A percentile compares a stretch with the other conserved stretches of the same genome.
Evolutionary conservation across 495 filamentous ascomycete genomes (phyloP).

Genomic region (Amorphotheca resinae): DNA sequence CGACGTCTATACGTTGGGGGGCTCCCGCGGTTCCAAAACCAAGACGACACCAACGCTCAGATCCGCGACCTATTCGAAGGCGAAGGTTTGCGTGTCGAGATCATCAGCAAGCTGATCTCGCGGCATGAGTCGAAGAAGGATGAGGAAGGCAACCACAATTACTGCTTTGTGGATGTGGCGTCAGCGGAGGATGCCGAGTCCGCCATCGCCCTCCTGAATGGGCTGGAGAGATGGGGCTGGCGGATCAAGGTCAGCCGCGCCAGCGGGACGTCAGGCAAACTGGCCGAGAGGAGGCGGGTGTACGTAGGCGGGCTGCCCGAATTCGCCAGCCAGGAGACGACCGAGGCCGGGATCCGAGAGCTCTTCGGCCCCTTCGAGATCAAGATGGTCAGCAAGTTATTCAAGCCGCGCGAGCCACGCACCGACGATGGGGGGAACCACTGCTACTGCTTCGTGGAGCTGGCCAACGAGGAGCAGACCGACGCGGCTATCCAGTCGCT

Average conservation of each 20-base stretch:
- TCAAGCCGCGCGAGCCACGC: slow-evolving; percentile 42
- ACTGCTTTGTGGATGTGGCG: slow-evolving; percentile 54
- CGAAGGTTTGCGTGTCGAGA: slow-evolving; percentile 20
- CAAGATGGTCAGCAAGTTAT: slow-evolving; percentile 43
- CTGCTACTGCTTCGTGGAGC: slow-evolving; percentile 58
- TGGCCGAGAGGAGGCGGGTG: slow-evolving; percentile 36
- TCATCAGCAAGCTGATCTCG: slow-evolving; percentile 51
- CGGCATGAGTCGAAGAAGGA: slow-evolving; percentile 40
- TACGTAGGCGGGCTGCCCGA: slow-evolving; percentile 51
- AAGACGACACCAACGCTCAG: slow-evolving; percentile 37
- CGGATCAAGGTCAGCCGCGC: slow-evolving; percentile 8
- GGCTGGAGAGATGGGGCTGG: slow-evolving; percentile 6
- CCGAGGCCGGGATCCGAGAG: slow-evolving; percentile 38
- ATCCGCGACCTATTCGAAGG: slow-evolving; percentile 46
- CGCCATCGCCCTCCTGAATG: slow-evolving; percentile 5
- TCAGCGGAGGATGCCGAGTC: slow-evolving; percentile 39
- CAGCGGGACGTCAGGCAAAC: slow-evolving; percentile 3
- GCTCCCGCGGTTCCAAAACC: slow-evolving; percentile 44
- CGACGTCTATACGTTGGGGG: slow-evolving; percentile 52
- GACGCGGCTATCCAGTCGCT: slow-evolving; percentile 27
- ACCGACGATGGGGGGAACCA: slow-evolving; percentile 42
- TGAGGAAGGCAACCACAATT: slow-evolving; percentile 47
- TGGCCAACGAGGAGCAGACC: slow-evolving; percentile 42
- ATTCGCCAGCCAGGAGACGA: slow-evolving; percentile 37
- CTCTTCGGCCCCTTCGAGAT: slow-evolving; percentile 47